phyloP scores from a whole-genome alignment of 495 filamentous ascomycete genomes.

The Physcia stellaris region DNA sequence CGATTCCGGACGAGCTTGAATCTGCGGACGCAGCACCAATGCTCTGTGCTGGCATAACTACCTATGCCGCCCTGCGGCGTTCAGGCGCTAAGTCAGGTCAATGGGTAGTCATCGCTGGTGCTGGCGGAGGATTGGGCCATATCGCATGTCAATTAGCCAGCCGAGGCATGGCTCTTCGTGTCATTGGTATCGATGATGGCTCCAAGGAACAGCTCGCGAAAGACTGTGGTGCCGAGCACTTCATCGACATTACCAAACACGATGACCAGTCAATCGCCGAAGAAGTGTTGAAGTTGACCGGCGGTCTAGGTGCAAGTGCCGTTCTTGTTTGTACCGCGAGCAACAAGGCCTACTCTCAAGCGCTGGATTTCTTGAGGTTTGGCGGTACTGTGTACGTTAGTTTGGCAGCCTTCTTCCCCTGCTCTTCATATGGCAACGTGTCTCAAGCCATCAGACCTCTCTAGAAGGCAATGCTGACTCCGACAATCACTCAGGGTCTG shows the following conservation, averaged over 20 bases:
- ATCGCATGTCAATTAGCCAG: conserved; percentile 34
- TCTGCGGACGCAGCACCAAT: conserved; percentile 50
- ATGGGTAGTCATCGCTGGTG: conserved; percentile 53
- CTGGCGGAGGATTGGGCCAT: conserved; percentile 49
- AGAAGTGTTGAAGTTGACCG: conserved; percentile 44
- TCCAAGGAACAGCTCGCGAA: conserved; percentile 46
- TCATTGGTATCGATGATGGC: conserved; percentile 56
- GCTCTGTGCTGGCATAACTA: conserved; percentile 47
- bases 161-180: conserved; percentile 48
- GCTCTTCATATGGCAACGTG: too few relatives aligned
- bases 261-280: conserved; percentile 34
- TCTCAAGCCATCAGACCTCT: not conserved
- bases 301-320: conserved; percentile 49
- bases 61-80: conserved; percentile 45
- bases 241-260: conserved; percentile 48
- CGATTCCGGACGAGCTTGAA: conserved; percentile 46
- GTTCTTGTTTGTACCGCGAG: conserved; percentile 51
- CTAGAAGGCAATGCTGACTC: not conserved
- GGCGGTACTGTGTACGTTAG: conserved; percentile 48
- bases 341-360: conserved; percentile 51
- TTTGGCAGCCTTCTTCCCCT: too few relatives aligned
- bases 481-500: conserved; percentile 30
- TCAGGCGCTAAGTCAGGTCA: conserved; percentile 43
- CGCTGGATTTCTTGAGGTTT: conserved; percentile 44
- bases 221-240: conserved; percentile 51